Evolutionary conservation across 495 filamentous ascomycete genomes (phyloP).

Genomic region (Clavariopsis aquatica): DNA sequence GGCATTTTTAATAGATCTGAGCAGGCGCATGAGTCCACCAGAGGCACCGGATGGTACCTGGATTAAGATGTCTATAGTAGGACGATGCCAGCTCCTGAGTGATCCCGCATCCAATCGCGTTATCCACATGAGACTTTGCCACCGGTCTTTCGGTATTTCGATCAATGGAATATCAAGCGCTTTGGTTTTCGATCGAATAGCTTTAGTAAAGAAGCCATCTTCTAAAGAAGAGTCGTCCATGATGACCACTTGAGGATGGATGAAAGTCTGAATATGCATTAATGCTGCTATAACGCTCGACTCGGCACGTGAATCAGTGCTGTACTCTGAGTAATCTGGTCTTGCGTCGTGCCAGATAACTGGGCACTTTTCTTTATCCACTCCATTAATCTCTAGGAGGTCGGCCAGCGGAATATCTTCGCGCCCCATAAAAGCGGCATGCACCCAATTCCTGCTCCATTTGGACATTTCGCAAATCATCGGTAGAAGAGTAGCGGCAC

Average conservation of each 20-base stretch:
- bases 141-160: conserved; percentile 61
- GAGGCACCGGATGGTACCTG: conserved; percentile 67
- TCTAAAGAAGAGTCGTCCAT: conserved; percentile 54
- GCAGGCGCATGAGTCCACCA: conserved; percentile 69
- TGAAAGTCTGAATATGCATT: conserved; percentile 53
- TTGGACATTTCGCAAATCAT: conserved; percentile 62
- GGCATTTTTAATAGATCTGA: conserved; percentile 69
- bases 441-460: conserved; percentile 59
- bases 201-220: conserved; percentile 58
- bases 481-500: conserved; percentile 57
- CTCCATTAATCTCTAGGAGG: conserved; percentile 57
- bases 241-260: conserved; percentile 61
- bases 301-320: conserved; percentile 54
- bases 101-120: conserved; percentile 71
- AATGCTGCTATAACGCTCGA: conserved; percentile 42
- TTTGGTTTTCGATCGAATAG: conserved; percentile 51
- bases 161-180: conserved; percentile 57
- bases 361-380: conserved; percentile 53
- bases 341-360: conserved; percentile 63
- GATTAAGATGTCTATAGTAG: conserved; percentile 73
- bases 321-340: conserved; percentile 53
- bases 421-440: conserved; percentile 59
- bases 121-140: conserved; percentile 70
- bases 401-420: conserved; percentile 56
- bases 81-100: conserved; percentile 71